Base-by-base conservation (phyloP, 305 asterid species). In the Ilex paraguariensis region DNA sequence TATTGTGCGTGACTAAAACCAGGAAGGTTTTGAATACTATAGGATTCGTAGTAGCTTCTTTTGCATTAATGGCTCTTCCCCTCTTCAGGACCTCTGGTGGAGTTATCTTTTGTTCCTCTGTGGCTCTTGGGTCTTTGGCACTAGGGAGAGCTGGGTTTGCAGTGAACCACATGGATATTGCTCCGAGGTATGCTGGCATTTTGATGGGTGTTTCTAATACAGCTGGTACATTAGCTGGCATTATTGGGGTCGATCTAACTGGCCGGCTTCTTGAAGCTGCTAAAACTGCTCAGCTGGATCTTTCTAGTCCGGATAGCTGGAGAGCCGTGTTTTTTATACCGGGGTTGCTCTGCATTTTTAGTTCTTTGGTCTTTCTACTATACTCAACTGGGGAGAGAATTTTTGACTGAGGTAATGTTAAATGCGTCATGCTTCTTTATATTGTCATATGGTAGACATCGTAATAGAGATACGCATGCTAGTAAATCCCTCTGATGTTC, bases 101-200 rank as follows among this genome's bases (percentile, higher is more conserved):
- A 39, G 95, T 66, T 5, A 86, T 93, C 58, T 75, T 85, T 31
- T 88, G 96, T 67, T 93, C 99, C 32, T 87, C 99, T 0, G 79
- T 86, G 66, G 96, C 96, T 21, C 91, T 93, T 16, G 99, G 99
- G 53, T 93, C 81, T 70, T 75, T 93, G 86, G 99, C 99, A 0
- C 81, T 93, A 6, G 99, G 96, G n/a, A 86, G 99, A 70, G 99
- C 96, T 9, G 99, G 99, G 11, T 93, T 93, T 71, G 99, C 96
- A 0, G 95, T 93, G 48, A 93, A 93, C 63, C 99, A 93, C 79
- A 84, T 93, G 96, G 99, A 93, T 77, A 78, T 93, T 36, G 99
- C 97, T 63, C 99, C 97, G 4, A 81, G 92, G 63, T 93, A 90
- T 72, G 97, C 99, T 3, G 97, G 99, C 61, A 90, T 93, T 44